These are phyloP conservation scores for Cladosporium sp. DNA, from an alignment of 2,329 filamentous ascomycete genomes.

Conservation along the genomic window DNA sequence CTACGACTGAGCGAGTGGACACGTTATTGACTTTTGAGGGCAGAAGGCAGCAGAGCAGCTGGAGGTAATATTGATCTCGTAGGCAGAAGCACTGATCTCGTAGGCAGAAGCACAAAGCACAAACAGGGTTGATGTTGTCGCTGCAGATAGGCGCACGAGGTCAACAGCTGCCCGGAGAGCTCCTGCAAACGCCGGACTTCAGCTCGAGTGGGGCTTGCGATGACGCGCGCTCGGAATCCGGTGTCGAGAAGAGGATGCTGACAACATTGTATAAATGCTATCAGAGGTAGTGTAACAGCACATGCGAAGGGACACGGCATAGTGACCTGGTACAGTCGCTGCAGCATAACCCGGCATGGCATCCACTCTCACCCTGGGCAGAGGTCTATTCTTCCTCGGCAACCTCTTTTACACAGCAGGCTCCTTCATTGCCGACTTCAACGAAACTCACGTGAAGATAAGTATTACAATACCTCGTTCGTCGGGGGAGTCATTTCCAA, in stretches of 20 bases:
- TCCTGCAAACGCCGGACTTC: too few species aligned
- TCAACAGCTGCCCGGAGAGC: too few species aligned
- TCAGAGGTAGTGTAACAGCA: too few species aligned
- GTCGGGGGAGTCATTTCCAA: too few species aligned
- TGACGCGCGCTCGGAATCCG: too few species aligned
- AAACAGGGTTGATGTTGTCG: background rate
- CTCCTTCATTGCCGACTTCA: slow-evolving; percentile 34
- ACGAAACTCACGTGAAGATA: slow-evolving; percentile 39
- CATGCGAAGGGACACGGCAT: too few species aligned
- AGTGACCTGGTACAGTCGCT: too few species aligned
- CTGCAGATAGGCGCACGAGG: too few species aligned
- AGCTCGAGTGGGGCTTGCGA: too few species aligned
- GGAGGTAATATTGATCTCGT: background rate
- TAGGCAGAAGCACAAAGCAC: background rate
- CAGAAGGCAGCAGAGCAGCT: background rate
- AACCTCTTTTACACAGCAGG: slow-evolving; percentile 31
- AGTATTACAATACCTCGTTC: too few species aligned
- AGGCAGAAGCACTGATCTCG: background rate
- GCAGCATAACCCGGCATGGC: background rate
- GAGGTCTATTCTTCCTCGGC: slow-evolving; percentile 28
- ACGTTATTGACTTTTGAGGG: background rate
- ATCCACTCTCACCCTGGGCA: slow-evolving; percentile 23
- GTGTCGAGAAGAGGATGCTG: too few species aligned
- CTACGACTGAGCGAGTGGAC: background rate
- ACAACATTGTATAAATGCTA: too few species aligned